Conservation (phyloP, 1,284 basidiomycete genomes). For the Ganoderma boninense region DNA sequence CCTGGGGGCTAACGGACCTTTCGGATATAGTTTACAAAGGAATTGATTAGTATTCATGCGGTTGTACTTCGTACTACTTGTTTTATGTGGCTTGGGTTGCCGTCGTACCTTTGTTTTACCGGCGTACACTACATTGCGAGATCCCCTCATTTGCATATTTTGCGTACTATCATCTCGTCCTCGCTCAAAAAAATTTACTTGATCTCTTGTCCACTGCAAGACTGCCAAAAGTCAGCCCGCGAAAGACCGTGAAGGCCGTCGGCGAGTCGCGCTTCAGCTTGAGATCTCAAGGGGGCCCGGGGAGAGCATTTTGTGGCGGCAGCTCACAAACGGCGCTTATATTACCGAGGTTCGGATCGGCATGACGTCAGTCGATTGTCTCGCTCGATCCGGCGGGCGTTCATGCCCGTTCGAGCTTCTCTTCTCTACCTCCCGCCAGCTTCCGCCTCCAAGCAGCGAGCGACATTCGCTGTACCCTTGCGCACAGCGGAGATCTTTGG, state of each 20-base stretch:
- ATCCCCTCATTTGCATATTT: background rate
- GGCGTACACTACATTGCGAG: too few relatives aligned
- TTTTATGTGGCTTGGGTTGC: too few relatives aligned
- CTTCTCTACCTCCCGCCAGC: background rate
- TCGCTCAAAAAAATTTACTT: background rate
- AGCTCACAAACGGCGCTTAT: background rate
- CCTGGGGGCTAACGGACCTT: too few relatives aligned
- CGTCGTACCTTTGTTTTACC: background rate
- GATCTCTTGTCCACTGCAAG: background rate
- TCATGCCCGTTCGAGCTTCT: too few relatives aligned
- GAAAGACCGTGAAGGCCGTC: too few relatives aligned
- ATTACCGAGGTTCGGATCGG: background rate
- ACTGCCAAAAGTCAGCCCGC: too few relatives aligned
- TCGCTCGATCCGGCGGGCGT: background rate
- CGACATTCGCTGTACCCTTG: too few relatives aligned
- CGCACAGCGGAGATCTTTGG: too few relatives aligned
- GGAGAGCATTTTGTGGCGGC: too few relatives aligned
- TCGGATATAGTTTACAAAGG: background rate
- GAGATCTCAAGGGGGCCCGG: too few relatives aligned
- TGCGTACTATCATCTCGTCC: background rate
- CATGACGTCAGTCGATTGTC: background rate
- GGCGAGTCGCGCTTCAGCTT: background rate
- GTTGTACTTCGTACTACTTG: too few relatives aligned
- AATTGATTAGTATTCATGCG: background rate
- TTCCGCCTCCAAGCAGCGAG: too few relatives aligned